These are phyloP conservation scores for Ambispora gerdemannii DNA, from an alignment of 192 early-diverging fungal genomes.

Conservation along the genomic window DNA sequence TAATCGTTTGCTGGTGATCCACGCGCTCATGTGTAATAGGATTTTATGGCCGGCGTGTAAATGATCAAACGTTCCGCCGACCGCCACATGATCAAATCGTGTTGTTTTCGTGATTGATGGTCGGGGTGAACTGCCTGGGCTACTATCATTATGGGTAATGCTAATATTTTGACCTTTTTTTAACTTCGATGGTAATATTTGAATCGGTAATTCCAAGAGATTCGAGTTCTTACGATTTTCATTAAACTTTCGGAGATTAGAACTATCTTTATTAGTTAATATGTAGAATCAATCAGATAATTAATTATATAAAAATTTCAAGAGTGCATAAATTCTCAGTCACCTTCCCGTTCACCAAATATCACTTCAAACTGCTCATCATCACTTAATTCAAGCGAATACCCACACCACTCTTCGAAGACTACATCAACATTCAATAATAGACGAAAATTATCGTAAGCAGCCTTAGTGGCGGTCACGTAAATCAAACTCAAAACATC, in stretches of 20 bases:
- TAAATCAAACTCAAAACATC: conserved; percentile 41
- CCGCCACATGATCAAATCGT: conserved; percentile 53
- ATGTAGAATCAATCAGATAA: neutral
- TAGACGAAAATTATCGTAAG: conserved; percentile 38
- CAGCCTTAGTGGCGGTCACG: conserved; percentile 45
- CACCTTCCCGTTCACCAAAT: conserved; percentile 44
- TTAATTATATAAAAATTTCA: neutral
- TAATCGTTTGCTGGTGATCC: conserved; percentile 60
- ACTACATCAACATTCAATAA: conserved; percentile 58
- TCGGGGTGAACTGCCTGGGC: neutral
- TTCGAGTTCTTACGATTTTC: conserved; percentile 5
- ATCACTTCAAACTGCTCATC: conserved; percentile 39
- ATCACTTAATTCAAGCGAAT: conserved; percentile 42
- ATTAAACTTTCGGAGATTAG: conserved; percentile 8
- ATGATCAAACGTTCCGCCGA: conserved; percentile 98
- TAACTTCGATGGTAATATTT: neutral
- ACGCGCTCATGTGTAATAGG: conserved; percentile 75
- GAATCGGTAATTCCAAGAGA: conserved; percentile 9
- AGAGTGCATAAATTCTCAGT: neutral
- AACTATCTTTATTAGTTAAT: neutral
- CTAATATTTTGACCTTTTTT: too few relatives aligned
- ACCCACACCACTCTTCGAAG: conserved; percentile 59
- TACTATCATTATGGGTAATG: neutral
- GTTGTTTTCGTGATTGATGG: neutral
- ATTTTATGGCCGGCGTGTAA: conserved; percentile 95